phyloP scores from a whole-genome alignment of 2,329 filamentous ascomycete genomes.

The Aspergillus carbonarius region DNA sequence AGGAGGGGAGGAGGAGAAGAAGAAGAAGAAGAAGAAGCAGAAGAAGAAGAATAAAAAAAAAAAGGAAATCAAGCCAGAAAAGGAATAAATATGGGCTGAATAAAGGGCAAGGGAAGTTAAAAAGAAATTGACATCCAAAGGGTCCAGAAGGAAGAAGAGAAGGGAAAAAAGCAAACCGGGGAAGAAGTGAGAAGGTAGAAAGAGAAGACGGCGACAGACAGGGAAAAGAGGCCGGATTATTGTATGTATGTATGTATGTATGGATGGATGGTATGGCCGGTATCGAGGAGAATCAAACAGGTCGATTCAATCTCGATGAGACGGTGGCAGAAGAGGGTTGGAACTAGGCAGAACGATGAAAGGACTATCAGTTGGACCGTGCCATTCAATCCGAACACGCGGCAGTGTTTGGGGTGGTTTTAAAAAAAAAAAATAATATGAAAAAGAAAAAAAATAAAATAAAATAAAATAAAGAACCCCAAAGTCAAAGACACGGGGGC shows the following conservation, averaged over 20 bases:
- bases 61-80: neutral
- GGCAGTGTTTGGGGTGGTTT: neutral
- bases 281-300: slow-evolving; percentile 1
- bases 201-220: slow-evolving; percentile 3
- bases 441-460: slow-evolving; percentile 2
- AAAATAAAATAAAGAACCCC: slow-evolving; percentile 4
- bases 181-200: slow-evolving; percentile 10
- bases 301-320: slow-evolving; percentile 13
- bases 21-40: neutral
- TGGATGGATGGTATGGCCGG: neutral
- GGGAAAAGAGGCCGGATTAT: neutral
- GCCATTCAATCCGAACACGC: slow-evolving; percentile 2
- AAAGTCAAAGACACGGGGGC: neutral
- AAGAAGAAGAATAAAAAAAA: neutral
- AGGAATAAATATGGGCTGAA: slow-evolving; percentile 5
- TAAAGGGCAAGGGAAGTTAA: slow-evolving; percentile 9
- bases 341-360: neutral
- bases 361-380: neutral
- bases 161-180: slow-evolving; percentile 6
- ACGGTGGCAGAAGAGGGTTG: slow-evolving; percentile 10
- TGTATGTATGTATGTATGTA: slow-evolving; percentile 5
- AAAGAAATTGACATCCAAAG: slow-evolving; percentile 15
- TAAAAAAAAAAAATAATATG: neutral
- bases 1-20: slow-evolving; percentile 32
- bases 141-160: slow-evolving; percentile 11